A percentile compares a stretch with the other conserved stretches of the same genome.
These are phyloP conservation scores for Bryoerythrophyllum caledonicum DNA, from an alignment of 225 moss, liverwort and hornwort species.

Conservation along the genomic window DNA sequence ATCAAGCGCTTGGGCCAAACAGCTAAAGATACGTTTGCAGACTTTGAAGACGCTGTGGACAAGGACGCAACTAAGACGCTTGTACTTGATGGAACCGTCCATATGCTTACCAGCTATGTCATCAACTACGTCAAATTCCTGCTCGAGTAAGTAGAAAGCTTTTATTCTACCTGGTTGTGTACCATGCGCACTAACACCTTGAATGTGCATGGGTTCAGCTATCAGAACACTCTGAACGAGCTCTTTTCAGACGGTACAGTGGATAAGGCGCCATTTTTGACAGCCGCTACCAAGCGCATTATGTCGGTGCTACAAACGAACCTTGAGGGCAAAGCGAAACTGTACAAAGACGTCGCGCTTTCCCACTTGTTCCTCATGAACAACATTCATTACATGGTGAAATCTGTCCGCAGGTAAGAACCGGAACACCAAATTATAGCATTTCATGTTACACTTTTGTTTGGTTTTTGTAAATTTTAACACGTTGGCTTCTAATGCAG, in stretches of 20 bases:
- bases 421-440: neutral
- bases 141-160: constrained; percentile 61
- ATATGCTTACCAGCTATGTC: constrained; percentile 86
- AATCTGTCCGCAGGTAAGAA: constrained; percentile 71
- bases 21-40: constrained; percentile 78
- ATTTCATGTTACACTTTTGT: neutral
- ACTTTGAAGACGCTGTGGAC: constrained; percentile 92
- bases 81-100: constrained; percentile 82
- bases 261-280: constrained; percentile 57
- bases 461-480: neutral
- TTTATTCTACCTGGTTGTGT: neutral
- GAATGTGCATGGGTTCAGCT: constrained; percentile 39
- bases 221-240: constrained; percentile 83
- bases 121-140: constrained; percentile 89
- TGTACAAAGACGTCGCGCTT: constrained; percentile 75
- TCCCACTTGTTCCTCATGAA: constrained; percentile 84
- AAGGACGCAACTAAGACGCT: constrained; percentile 80
- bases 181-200: neutral
- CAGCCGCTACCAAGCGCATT: constrained; percentile 67
- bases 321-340: constrained; percentile 76
- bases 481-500: constrained; percentile 31
- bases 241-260: constrained; percentile 64
- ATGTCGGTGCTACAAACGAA: constrained; percentile 81
- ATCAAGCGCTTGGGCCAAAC: constrained; percentile 68
- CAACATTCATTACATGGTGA: constrained; percentile 92